Conservation (phyloP, 306 rosid species). For the Vigna unguiculata region DNA sequence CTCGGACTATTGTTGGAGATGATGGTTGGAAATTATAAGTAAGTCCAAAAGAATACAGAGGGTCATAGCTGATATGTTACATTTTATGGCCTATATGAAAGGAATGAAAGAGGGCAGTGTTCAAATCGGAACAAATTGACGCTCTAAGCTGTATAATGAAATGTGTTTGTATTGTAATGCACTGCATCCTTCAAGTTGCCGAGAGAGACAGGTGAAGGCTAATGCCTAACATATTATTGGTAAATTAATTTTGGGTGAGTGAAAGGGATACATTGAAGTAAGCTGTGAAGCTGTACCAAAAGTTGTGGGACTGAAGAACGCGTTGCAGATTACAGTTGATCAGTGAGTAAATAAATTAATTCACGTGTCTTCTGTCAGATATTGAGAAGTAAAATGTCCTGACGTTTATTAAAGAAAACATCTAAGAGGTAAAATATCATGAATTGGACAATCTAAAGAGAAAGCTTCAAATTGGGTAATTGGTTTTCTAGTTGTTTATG, state of each 20-base stretch:
- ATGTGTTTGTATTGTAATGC: background rate
- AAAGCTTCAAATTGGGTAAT: background rate
- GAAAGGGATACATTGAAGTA: background rate
- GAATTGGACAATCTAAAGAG: background rate
- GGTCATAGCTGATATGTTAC: background rate
- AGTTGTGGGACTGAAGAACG: background rate
- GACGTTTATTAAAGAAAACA: background rate
- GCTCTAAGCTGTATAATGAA: background rate
- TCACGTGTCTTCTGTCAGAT: background rate
- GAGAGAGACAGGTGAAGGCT: background rate
- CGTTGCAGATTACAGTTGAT: background rate
- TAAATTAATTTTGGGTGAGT: background rate
- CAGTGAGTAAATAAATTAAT: background rate
- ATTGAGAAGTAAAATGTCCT: background rate
- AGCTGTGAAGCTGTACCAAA: background rate
- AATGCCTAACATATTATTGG: background rate
- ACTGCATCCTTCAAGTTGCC: background rate
- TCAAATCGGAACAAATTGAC: background rate
- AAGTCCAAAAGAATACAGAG: constrained; percentile 13
- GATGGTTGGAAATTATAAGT: background rate
- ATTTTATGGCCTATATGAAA: background rate
- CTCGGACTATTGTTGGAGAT: background rate
- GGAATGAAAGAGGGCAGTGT: background rate
- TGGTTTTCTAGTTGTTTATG: background rate
- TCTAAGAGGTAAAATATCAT: background rate